Percentiles rank a stretch among this genome's conserved stretches.
Evolutionary conservation across 176 grass and related monocot species (phyloP).

Genomic region (Oryza nivara): DNA sequence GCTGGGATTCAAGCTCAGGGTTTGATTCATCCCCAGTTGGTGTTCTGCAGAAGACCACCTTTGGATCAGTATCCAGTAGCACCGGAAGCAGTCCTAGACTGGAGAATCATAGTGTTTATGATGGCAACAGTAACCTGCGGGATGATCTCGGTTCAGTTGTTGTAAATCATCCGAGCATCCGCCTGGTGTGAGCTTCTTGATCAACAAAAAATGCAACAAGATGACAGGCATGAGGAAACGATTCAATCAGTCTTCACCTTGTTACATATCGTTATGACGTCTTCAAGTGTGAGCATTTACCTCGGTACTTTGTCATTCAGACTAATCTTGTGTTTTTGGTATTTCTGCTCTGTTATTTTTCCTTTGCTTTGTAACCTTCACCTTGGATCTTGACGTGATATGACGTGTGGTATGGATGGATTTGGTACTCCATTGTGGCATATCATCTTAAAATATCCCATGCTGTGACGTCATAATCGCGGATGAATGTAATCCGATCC

Average conservation of each 20-base stretch:
- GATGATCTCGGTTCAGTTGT: slow-evolving; percentile 79
- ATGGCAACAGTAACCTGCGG: slow-evolving; percentile 42
- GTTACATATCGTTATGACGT: slow-evolving; percentile 34
- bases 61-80: slow-evolving; percentile 80
- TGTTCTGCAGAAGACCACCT: slow-evolving; percentile 82
- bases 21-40: slow-evolving; percentile 69
- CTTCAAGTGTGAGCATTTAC: slow-evolving; percentile 33
- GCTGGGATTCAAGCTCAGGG: slow-evolving; percentile 65
- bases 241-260: slow-evolving; percentile 9
- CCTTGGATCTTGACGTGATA: slow-evolving; percentile 32
- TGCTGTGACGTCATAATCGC: background rate
- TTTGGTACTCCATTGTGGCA: slow-evolving; percentile 28
- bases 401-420: slow-evolving; percentile 41
- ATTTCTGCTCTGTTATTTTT: slow-evolving; percentile 8
- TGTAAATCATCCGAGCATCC: slow-evolving; percentile 76
- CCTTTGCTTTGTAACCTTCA: slow-evolving; percentile 41
- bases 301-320: slow-evolving; percentile 34
- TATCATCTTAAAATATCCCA: slow-evolving; percentile 23
- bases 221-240: slow-evolving; percentile 8
- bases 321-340: slow-evolving; percentile 33
- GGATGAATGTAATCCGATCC: slow-evolving; percentile 24
- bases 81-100: slow-evolving; percentile 84
- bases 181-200: slow-evolving; percentile 55
- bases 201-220: slow-evolving; percentile 35
- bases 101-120: slow-evolving; percentile 64